A percentile compares a stretch with the other conserved stretches of the same genome.
These are phyloP conservation scores for Symbiodinium pilosum DNA, from an alignment of 73 alveolate genomes.

Conservation along the genomic window DNA sequence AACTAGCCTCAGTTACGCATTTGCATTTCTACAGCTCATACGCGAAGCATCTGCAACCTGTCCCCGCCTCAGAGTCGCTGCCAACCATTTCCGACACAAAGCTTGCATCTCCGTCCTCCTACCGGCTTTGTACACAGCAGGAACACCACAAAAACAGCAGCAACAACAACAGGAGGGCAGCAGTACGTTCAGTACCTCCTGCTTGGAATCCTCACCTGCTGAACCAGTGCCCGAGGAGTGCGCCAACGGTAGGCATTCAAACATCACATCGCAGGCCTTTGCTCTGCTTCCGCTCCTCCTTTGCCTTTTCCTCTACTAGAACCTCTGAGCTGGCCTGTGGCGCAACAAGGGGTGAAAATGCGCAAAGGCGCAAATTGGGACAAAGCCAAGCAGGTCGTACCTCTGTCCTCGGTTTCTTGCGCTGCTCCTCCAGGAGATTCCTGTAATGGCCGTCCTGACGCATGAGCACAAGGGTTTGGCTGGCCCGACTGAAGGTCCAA, in stretches of 20 bases:
- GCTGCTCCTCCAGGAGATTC: conserved; percentile 35
- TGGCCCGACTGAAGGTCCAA: no score
- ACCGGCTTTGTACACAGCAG: no score
- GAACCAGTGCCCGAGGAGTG: not conserved
- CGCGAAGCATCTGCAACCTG: not conserved
- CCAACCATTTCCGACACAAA: conserved; percentile 12
- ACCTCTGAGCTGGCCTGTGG: no score
- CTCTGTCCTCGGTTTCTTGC: not conserved
- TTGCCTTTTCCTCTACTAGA: conserved; percentile 22
- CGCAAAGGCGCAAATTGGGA: not conserved
- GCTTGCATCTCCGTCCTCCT: conserved; percentile 2
- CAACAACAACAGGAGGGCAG: not conserved
- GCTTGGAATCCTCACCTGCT: not conserved
- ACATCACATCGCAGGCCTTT: no score
- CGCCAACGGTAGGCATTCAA: no score
- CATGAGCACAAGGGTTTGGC: no score
- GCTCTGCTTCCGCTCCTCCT: no score
- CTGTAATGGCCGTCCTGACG: conserved; percentile 47
- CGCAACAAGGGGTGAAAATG: no score
- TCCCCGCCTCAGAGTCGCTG: not conserved
- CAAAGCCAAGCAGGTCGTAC: no score
- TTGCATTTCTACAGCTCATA: no score
- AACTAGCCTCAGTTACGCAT: not conserved
- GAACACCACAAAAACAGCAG: not conserved
- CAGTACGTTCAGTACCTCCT: not conserved